Conservation (phyloP, 495 filamentous ascomycete genomes). For the Tuber microsphaerosporum region DNA sequence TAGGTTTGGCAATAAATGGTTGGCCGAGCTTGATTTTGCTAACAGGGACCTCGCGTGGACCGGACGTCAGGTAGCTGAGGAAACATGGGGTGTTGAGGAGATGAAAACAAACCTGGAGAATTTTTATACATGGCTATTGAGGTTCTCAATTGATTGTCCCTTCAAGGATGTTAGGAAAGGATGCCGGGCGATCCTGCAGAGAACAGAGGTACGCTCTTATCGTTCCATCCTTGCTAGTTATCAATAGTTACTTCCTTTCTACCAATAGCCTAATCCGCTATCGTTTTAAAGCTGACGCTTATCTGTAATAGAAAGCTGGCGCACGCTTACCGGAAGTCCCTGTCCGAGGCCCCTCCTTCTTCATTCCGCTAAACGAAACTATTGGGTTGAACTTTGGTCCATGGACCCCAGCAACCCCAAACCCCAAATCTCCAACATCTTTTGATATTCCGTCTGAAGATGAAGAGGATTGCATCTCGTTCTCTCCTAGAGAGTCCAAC, state of each 20-base stretch:
- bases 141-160: constrained; percentile 35
- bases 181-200: constrained; percentile 32
- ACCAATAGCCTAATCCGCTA: background rate
- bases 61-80: constrained; percentile 30
- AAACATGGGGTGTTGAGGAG: constrained; percentile 29
- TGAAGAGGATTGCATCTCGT: constrained; percentile 33
- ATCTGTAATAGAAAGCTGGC: constrained; percentile 21
- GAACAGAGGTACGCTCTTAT: constrained; percentile 27
- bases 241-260: background rate
- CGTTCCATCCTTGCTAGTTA: background rate
- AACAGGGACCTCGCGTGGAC: constrained; percentile 31
- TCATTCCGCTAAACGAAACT: constrained; percentile 30
- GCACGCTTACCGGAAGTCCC: constrained; percentile 34
- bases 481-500: constrained; percentile 25
- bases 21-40: constrained; percentile 23
- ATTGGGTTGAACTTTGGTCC: constrained; percentile 31
- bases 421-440: constrained; percentile 26
- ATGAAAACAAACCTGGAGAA: constrained; percentile 33
- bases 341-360: constrained; percentile 31
- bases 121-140: constrained; percentile 32
- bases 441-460: constrained; percentile 27
- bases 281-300: constrained; percentile 22
- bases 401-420: constrained; percentile 27
- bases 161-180: constrained; percentile 36
- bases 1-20: constrained; percentile 29